A percentile compares a stretch with the other conserved stretches of the same genome.
These are phyloP conservation scores for Plantago rigida DNA, from an alignment of 305 asterid genomes.

Conservation along the genomic window DNA sequence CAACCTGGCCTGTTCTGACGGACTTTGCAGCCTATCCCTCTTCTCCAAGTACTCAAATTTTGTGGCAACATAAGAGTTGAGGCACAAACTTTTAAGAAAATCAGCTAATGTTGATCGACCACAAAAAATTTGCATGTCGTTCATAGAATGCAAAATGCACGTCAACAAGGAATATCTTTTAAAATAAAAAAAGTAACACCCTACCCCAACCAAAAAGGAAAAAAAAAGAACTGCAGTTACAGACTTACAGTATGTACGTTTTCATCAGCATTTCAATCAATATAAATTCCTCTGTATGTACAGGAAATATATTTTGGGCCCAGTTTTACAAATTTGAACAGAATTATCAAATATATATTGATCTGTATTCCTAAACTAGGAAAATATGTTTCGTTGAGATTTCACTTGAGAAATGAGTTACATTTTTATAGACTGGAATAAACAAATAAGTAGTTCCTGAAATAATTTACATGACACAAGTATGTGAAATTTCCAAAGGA, in stretches of 20 bases:
- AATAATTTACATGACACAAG: background rate
- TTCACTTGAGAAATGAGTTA: background rate
- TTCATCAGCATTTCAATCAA: background rate
- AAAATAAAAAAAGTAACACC: no score
- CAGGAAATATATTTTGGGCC: background rate
- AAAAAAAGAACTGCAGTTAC: no score
- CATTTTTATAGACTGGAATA: no score
- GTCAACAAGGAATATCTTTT: no score
- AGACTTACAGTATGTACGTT: background rate
- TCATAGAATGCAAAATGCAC: background rate
- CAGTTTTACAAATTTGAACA: slow-evolving; percentile 5
- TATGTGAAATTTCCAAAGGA: background rate
- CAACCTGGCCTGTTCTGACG: slow-evolving; percentile 32
- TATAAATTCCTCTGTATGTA: background rate
- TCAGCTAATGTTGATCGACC: slow-evolving; percentile 4
- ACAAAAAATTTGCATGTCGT: slow-evolving; percentile 1
- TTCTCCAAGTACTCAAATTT: slow-evolving; percentile 31
- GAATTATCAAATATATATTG: background rate
- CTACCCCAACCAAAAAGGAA: background rate
- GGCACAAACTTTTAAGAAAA: slow-evolving; percentile 25
- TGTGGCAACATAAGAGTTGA: slow-evolving; percentile 36
- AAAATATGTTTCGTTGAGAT: background rate
- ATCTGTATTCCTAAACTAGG: background rate
- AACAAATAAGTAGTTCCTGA: no score
- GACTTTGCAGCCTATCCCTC: slow-evolving; percentile 37